Evolutionary conservation across 2,329 filamentous ascomycete genomes (phyloP).

Genomic region (Lizonia empirigonia): DNA sequence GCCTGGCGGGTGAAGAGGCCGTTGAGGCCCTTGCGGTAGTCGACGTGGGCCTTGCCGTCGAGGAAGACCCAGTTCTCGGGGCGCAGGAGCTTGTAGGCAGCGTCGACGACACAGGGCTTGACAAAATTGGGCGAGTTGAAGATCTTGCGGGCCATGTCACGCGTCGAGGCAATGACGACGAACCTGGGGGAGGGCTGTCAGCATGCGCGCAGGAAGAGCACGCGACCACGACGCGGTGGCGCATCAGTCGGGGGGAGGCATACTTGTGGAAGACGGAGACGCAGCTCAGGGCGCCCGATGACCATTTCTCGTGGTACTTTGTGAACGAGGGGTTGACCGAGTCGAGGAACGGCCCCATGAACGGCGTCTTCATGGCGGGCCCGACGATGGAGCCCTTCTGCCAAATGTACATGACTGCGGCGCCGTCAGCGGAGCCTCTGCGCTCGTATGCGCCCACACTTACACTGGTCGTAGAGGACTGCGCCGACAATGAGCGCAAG

Average conservation of each 20-base stretch:
- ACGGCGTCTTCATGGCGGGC: constrained; percentile 55
- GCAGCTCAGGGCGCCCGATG: constrained; percentile 88
- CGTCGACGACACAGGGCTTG: constrained; percentile 95
- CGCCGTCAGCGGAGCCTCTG: constrained; percentile 40
- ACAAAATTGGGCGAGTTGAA: constrained; percentile 92
- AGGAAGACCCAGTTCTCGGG: constrained; percentile 96
- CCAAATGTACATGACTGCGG: constrained; percentile 58
- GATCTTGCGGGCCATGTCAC: constrained; percentile 94
- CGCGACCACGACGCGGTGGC: not conserved
- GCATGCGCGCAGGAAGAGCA: constrained; percentile 8
- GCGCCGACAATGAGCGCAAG: constrained; percentile 73
- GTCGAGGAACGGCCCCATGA: constrained; percentile 89
- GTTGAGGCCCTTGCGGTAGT: constrained; percentile 96
- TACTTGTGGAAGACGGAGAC: constrained; percentile 99
- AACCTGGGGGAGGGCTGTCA: constrained; percentile 65
- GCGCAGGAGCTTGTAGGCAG: constrained; percentile 90
- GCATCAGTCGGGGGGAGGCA: not conserved
- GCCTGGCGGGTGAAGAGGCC: constrained; percentile 91
- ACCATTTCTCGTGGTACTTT: constrained; percentile 91
- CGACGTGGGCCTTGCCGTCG: constrained; percentile 91
- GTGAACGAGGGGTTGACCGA: constrained; percentile 91
- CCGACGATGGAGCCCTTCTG: constrained; percentile 55
- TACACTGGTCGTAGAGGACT: constrained; percentile 89
- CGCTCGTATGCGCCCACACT: constrained; percentile 45
- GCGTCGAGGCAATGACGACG: constrained; percentile 92